Evolutionary conservation across 148 eudicot species (phyloP).

Genomic region (Rhododendron williamsianum): DNA sequence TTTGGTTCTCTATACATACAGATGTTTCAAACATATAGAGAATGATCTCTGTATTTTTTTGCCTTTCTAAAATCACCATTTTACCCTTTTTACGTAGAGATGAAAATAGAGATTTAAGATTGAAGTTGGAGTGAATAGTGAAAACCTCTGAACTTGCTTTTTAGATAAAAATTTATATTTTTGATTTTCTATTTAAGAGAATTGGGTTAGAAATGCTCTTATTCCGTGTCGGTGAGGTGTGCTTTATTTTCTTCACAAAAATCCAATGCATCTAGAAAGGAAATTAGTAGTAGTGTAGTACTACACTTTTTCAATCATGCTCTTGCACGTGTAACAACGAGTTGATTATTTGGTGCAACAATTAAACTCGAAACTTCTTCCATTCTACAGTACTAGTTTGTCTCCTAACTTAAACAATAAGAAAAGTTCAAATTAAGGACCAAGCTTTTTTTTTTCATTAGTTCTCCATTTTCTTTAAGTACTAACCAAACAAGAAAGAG

Average conservation of each 20-base stretch:
- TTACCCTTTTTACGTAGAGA: too few relatives aligned
- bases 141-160: too few relatives aligned
- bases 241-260: not conserved
- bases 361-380: not conserved
- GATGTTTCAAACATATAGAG: too few relatives aligned
- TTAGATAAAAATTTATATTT: too few relatives aligned
- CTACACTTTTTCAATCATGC: not conserved
- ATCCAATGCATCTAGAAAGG: not conserved
- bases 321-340: not conserved
- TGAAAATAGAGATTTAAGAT: too few relatives aligned
- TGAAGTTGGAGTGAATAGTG: too few relatives aligned
- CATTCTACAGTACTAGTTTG: too few relatives aligned
- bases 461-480: not conserved
- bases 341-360: not conserved
- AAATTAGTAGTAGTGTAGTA: not conserved
- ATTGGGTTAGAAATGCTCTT: too few relatives aligned
- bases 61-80: too few relatives aligned
- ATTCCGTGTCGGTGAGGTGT: not conserved
- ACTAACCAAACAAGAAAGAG: not conserved
- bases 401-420: not conserved
- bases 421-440: not conserved
- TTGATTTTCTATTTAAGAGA: too few relatives aligned
- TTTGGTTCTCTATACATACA: too few relatives aligned
- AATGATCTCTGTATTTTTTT: too few relatives aligned
- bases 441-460: not conserved